Evolutionary conservation across 805 yeast species (phyloP).

Genomic region (Maudiozyma turicensis): DNA sequence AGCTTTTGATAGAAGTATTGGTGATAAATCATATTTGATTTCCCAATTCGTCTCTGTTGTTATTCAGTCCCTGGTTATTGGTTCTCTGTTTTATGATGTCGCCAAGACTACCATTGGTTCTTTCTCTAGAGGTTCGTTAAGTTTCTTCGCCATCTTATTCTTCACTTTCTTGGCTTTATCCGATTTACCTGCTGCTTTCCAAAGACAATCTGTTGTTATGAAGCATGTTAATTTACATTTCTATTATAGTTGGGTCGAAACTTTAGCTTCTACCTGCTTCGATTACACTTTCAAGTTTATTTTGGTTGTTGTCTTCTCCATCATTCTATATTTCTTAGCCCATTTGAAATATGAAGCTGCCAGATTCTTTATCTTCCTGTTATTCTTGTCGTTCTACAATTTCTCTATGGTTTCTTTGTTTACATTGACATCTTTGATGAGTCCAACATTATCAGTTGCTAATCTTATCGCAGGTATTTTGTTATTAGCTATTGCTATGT

Average conservation of each 20-base stretch:
- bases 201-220: constrained; percentile 43
- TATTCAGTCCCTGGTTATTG: constrained; percentile 34
- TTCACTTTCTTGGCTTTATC: constrained; percentile 52
- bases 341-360: constrained; percentile 38
- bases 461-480: constrained; percentile 53
- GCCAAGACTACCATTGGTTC: constrained; percentile 37
- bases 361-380: constrained; percentile 40
- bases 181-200: constrained; percentile 41
- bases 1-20: constrained; percentile 35
- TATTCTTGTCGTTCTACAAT: constrained; percentile 37
- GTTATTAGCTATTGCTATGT: constrained; percentile 41
- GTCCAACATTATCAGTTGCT: constrained; percentile 45
- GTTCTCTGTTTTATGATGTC: constrained; percentile 43
- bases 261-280: constrained; percentile 46
- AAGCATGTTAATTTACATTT: constrained; percentile 59
- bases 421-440: constrained; percentile 41
- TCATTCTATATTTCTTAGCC: constrained; percentile 47
- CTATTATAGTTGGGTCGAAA: constrained; percentile 61
- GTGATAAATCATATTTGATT: constrained; percentile 36
- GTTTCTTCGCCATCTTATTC: constrained; percentile 41
- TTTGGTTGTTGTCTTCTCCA: constrained; percentile 33
- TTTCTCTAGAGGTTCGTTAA: constrained; percentile 43
- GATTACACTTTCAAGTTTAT: constrained; percentile 48
- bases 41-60: constrained; percentile 36
- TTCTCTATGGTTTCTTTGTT: constrained; percentile 43